Conservation (phyloP, 78 protist genomes). For the Neovahlkampfia damariscottae region DNA sequence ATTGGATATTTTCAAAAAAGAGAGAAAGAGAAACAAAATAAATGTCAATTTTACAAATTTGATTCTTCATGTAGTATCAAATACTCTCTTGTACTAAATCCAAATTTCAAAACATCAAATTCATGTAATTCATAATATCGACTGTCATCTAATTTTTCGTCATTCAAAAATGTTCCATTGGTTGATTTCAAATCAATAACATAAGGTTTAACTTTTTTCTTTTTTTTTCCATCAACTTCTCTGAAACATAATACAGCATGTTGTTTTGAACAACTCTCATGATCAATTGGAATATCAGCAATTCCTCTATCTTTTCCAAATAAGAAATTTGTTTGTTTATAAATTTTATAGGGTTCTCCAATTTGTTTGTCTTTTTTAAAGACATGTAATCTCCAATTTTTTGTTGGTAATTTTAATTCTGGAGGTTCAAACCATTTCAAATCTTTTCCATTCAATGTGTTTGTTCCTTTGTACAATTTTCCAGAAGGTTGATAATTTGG, state of each 20-base stretch:
- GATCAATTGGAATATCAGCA: conserved; percentile 71
- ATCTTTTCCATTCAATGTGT: conserved; percentile 24
- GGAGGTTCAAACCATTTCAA: conserved; percentile 57
- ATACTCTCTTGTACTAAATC: conserved; percentile 59
- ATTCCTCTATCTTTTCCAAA: conserved; percentile 58
- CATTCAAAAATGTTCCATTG: conserved; percentile 68
- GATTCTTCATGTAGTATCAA: conserved; percentile 44
- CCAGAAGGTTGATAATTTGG: conserved; percentile 58
- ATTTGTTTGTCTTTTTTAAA: conserved; percentile 43
- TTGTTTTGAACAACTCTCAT: conserved; percentile 74
- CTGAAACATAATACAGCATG: conserved; percentile 74
- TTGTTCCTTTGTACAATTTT: background rate
- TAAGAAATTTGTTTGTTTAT: conserved; percentile 14
- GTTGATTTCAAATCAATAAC: conserved; percentile 71
- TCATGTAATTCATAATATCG: conserved; percentile 49
- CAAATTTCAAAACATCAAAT: conserved; percentile 59
- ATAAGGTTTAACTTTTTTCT: conserved; percentile 44
- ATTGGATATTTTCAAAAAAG: too few relatives aligned
- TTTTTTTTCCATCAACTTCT: background rate
- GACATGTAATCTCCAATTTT: conserved; percentile 56
- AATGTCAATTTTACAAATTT: too few relatives aligned
- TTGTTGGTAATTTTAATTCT: conserved; percentile 45
- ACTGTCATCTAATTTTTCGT: conserved; percentile 25
- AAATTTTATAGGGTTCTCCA: background rate
- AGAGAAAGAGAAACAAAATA: too few relatives aligned